Conservation (phyloP, 352 stramenopile species). For the Pythium sukuiense region DNA sequence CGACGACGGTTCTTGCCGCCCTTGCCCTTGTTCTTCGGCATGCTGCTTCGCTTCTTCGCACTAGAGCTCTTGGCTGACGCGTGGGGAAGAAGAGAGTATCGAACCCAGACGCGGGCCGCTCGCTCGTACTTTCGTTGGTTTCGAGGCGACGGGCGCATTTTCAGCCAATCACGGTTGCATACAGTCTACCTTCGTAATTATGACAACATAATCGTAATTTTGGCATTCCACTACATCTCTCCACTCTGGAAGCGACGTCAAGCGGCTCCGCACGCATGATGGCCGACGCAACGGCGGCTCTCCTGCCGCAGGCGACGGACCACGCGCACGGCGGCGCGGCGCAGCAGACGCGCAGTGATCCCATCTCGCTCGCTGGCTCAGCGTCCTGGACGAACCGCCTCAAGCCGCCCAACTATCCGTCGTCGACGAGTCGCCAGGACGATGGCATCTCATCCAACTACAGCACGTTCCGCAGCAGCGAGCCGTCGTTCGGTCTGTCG, state of each 20-base stretch:
- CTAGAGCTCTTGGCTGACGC: slow-evolving; percentile 3
- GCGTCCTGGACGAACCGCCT: slow-evolving; percentile 21
- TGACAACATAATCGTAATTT: slow-evolving; percentile 10
- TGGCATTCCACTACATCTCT: background rate
- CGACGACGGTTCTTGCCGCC: slow-evolving; percentile 97
- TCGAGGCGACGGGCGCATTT: slow-evolving; percentile 22
- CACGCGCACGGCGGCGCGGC: background rate
- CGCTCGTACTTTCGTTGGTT: slow-evolving; percentile 30
- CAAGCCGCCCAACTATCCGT: slow-evolving; percentile 30
- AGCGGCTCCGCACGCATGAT: background rate
- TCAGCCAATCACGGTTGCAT: slow-evolving; percentile 18
- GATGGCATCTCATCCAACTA: slow-evolving; percentile 11
- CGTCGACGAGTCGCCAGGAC: background rate
- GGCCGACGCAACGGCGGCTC: background rate
- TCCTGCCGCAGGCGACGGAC: background rate
- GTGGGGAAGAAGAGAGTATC: slow-evolving; percentile 1
- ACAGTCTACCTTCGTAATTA: slow-evolving; percentile 1
- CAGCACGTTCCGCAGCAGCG: slow-evolving; percentile 21
- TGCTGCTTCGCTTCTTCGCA: slow-evolving; percentile 24
- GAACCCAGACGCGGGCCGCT: background rate
- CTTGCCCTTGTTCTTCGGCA: slow-evolving; percentile 95
- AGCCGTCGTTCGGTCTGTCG: slow-evolving; percentile 48
- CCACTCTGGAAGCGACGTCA: background rate
- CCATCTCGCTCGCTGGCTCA: slow-evolving; percentile 24
- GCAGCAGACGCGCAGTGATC: background rate